These are phyloP conservation scores for Cudoniella acicularis DNA, from an alignment of 495 filamentous ascomycete genomes.

Conservation along the genomic window DNA sequence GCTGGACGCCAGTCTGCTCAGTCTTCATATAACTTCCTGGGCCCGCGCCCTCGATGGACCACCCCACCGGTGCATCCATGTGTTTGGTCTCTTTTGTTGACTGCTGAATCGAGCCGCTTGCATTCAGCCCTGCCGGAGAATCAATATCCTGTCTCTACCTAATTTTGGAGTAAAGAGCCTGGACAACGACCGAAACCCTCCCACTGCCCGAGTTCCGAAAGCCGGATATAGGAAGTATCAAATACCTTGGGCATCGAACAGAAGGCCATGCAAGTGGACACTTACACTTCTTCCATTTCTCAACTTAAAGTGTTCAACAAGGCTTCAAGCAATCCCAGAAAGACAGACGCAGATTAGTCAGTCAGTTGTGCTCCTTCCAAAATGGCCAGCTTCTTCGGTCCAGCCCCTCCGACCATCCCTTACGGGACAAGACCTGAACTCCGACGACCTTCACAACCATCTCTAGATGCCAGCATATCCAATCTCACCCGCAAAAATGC, in stretches of 20 bases:
- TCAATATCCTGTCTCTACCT: constrained; percentile 3
- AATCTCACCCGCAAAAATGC: constrained; percentile 62
- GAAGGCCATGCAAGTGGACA: not conserved
- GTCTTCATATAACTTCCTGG: not conserved
- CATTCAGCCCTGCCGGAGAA: constrained; percentile 2
- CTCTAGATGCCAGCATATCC: constrained; percentile 20
- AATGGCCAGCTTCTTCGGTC: constrained; percentile 15
- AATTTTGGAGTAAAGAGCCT: not conserved
- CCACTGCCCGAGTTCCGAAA: not conserved
- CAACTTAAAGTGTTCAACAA: not conserved
- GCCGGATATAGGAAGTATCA: no score
- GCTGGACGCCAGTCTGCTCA: constrained; percentile 1
- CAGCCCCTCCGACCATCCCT: constrained; percentile 18
- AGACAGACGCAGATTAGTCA: not conserved
- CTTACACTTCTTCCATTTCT: not conserved
- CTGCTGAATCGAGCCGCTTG: not conserved
- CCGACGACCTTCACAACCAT: constrained; percentile 20
- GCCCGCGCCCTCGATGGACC: not conserved
- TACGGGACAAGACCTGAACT: constrained; percentile 14
- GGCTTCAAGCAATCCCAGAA: not conserved
- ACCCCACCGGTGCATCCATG: not conserved
- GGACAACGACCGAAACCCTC: not conserved
- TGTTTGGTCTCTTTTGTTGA: not conserved
- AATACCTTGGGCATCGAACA: constrained; percentile 3
- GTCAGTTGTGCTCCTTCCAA: not conserved